Evolutionary conservation across 2,329 filamentous ascomycete species (phyloP), one percentile per base, ranked within the genome.

Genomic region (Scedosporium apiospermum): DNA sequence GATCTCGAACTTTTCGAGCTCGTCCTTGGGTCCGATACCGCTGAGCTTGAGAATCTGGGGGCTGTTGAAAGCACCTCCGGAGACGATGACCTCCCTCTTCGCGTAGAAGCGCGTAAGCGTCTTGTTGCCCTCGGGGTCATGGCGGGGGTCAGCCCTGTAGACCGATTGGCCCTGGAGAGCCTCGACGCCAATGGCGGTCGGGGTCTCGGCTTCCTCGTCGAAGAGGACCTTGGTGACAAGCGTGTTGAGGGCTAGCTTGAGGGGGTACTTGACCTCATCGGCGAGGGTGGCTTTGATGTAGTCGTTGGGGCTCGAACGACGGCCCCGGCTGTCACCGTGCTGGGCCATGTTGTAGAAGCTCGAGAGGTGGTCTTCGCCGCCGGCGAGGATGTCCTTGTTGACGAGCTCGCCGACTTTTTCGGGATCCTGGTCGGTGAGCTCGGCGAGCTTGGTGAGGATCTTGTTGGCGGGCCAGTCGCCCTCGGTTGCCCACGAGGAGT

Each of bases 401-500:
- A 64, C 34, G 23, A 65, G 63, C 49, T 58, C 62, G 58, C 62
- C 63, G 10, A 65, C 61, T 18, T 44, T 26, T 14, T 42, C 30
- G 26, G 53, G 26, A 16, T 63, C 46, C 49, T 63, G 62, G 57
- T 57, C 62, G 6, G 58, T 60, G 9, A 60, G 62, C 27, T 60
- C 44, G n/a, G 62, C 75, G 2, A 79, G 61, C 49, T 75, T 71
- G 61, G 78, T 75, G 57, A 71, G 69, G 16, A 80, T 77, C 67
- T 59, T 65, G 61, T 65, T 62, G 34, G 77, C 79, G 1, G 76
- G 78, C 6, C 79, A 76, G 66, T 79, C 79, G 66, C 79, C 77
- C 1, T 74, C 75, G 64, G 73, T 76, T 6, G 57, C 62, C 62
- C 62, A 63, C 5, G 30, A 49, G 18, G 30, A 9, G 58, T 63